Conservation (phyloP, 305 asterid species). For the Rubia tinctorum region DNA sequence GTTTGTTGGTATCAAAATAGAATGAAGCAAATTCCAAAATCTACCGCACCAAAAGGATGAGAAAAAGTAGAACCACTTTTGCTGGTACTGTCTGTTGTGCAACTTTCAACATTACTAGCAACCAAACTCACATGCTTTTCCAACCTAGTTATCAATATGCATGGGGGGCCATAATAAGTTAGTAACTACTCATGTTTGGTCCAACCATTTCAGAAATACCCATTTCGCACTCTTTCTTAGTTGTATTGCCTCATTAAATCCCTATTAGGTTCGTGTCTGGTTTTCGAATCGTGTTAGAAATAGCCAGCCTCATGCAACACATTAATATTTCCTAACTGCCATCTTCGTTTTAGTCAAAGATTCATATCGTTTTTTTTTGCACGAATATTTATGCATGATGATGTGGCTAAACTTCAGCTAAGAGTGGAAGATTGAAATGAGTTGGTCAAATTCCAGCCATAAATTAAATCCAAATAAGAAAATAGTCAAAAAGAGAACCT, state of each 20-base stretch:
- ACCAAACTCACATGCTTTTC: slow-evolving; percentile 2
- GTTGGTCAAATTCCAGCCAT: no score
- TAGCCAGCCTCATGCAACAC: no score
- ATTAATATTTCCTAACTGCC: no score
- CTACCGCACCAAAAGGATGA: slow-evolving; percentile 12
- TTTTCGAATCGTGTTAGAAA: no score
- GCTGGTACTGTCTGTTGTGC: slow-evolving; percentile 9
- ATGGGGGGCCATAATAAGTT: background rate
- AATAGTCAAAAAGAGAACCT: no score
- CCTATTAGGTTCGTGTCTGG: no score
- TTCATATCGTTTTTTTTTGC: no score
- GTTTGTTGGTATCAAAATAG: slow-evolving; percentile 17
- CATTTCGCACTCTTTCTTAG: background rate
- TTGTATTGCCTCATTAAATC: background rate
- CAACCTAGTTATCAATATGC: background rate
- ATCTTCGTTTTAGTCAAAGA: no score
- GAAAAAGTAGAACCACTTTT: slow-evolving; percentile 24
- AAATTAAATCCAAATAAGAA: no score
- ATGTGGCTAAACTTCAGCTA: no score
- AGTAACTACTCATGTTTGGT: background rate
- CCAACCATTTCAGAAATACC: background rate
- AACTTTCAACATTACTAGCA: slow-evolving; percentile 14
- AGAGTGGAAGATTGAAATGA: no score
- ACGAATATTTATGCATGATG: no score
- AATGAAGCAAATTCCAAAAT: slow-evolving; percentile 12